Percentiles rank a stretch among this genome's conserved stretches.
Conservation (phyloP, 495 filamentous ascomycete genomes). For the Penicillium robsamsonii region DNA sequence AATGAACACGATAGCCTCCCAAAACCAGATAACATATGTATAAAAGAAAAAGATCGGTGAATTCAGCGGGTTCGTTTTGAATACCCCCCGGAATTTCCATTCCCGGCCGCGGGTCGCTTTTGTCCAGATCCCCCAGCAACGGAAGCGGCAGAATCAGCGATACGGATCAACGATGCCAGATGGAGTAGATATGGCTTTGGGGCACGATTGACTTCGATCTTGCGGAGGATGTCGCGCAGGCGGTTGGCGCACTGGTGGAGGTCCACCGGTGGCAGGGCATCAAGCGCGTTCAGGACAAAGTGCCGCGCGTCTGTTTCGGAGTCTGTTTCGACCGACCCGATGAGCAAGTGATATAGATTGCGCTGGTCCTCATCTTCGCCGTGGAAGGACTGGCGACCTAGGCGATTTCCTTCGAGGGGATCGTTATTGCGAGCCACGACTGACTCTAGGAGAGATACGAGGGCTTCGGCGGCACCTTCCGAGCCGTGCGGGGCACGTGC, state of each 20-base stretch:
- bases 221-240: constrained; percentile 37
- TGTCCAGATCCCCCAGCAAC: constrained; percentile 24
- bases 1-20: constrained; percentile 28
- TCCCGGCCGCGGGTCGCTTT: constrained; percentile 38
- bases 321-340: constrained; percentile 38
- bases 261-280: constrained; percentile 31
- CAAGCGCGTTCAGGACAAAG: constrained; percentile 47
- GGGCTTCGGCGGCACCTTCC: constrained; percentile 39
- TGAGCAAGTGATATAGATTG: constrained; percentile 50
- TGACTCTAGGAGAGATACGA: constrained; percentile 45
- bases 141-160: constrained; percentile 27
- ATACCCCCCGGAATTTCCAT: constrained; percentile 27
- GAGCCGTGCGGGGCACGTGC: constrained; percentile 38
- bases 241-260: constrained; percentile 33
- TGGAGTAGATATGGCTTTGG: constrained; percentile 38
- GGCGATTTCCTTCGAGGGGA: constrained; percentile 37
- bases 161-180: constrained; percentile 31
- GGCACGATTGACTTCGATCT: constrained; percentile 41
- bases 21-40: constrained; percentile 16
- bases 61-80: constrained; percentile 38
- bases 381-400: constrained; percentile 38
- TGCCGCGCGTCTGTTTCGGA: constrained; percentile 29
- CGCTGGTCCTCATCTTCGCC: constrained; percentile 49
- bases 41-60: constrained; percentile 1
- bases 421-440: constrained; percentile 48